Base-by-base conservation (phyloP, 805 yeast genomes). In the Starmerella bacillaris region DNA sequence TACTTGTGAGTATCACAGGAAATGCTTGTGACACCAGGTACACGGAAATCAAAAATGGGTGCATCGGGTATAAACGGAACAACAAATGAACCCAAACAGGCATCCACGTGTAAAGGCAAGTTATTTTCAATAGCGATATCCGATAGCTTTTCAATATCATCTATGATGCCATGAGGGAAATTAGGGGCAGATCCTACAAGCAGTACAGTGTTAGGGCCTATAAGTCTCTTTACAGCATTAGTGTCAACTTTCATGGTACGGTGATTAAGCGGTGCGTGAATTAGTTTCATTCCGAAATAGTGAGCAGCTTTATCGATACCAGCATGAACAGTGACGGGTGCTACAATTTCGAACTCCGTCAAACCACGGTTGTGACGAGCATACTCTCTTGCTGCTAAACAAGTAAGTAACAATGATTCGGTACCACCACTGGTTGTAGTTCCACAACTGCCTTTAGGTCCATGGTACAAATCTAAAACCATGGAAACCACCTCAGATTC, bases 1-100 rank as follows among this genome's bases (percentile, higher is more conserved):
- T 86, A 86, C 56, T 86, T 86, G 63, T 86, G 98, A n/a, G 98
- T 86, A 54, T 86, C 98, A 58, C 96, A 89, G n/a, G 94, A 79
- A 38, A 86, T 86, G 2, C 95, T 83, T 1, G 96, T 89, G n/a
- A 89, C 96, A 21, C 65, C 89, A 1, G 80, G 76, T 2, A 82
- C 64, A 44, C 86, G 61, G 59, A 86, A 86, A 54, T 89, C 96
- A 57, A 86, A 84, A 9, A 59, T 50, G 4, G 78, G 76, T 3
- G 32, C 33, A 38, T 68, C 68, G 39, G 70, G 72, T 59, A 78
- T 67, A 50, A 76, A 82, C 2, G 94, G 73, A 29, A 82, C 78
- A 27, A 86, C 67, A 50, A 89, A 86, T 0, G 95, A 84, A 2
- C 98, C 98, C 21, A 86, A 60, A 54, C 98, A 86, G 29, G 94